Evolutionary conservation across 352 stramenopile genomes (phyloP).

Genomic region (Phytophthora meadii): DNA sequence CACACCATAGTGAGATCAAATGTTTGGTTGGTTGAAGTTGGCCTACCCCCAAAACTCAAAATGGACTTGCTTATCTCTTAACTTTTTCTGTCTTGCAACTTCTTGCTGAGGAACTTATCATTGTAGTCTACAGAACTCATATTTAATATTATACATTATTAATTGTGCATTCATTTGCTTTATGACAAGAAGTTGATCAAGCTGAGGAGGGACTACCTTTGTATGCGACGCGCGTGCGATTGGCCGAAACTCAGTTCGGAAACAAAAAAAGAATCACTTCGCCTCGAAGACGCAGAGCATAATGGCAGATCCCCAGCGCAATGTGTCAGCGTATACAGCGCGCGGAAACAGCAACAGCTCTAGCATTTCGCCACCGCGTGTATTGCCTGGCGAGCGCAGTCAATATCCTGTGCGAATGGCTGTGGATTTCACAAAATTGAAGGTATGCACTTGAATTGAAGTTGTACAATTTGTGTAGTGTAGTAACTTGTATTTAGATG

Average conservation of each 20-base stretch:
- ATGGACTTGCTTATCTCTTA: too few species aligned
- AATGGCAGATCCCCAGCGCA: conserved; percentile 38
- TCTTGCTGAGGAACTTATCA: neutral
- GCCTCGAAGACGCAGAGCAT: conserved; percentile 5
- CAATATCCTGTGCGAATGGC: conserved; percentile 68
- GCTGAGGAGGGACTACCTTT: conserved; percentile 9
- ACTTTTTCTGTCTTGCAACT: neutral
- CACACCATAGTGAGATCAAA: conserved; percentile 1
- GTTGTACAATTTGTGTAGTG: conserved; percentile 3
- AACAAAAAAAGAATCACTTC: conserved; percentile 32
- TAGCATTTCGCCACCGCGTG: conserved; percentile 6
- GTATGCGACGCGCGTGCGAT: conserved; percentile 11
- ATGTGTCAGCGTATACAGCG: neutral
- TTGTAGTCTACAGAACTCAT: too few species aligned
- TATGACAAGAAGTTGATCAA: too few species aligned
- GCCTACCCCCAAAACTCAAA: conserved; percentile 2
- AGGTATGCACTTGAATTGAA: conserved; percentile 41
- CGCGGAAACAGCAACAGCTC: conserved; percentile 5
- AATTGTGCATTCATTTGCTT: too few species aligned
- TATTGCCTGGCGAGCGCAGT: conserved; percentile 39
- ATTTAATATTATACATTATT: too few species aligned
- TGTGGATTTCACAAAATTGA: conserved; percentile 77
- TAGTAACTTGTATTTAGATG: neutral
- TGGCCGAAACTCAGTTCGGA: conserved; percentile 23
- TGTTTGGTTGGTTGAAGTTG: conserved; percentile 16